Conservation (phyloP, 202 grass and related monocot genomes). For the Zizania palustris region DNA sequence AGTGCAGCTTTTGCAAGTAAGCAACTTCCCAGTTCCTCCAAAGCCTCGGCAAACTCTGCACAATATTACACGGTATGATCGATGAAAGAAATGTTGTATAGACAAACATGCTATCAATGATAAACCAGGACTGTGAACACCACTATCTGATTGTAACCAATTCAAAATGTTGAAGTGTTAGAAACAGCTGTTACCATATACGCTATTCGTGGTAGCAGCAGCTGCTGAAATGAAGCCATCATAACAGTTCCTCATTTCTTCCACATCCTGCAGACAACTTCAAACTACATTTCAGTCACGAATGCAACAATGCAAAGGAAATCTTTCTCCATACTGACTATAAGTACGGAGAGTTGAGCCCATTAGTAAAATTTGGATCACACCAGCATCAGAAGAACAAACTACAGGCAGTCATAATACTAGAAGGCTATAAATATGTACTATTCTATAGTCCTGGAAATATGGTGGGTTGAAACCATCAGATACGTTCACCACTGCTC, state of each 20-base stretch:
- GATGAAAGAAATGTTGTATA: constrained; percentile 25
- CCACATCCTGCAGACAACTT: constrained; percentile 72
- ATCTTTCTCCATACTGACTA: not conserved
- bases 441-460: not conserved
- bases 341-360: not conserved
- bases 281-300: constrained; percentile 19
- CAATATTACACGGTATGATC: constrained; percentile 20
- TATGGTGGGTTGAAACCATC: not conserved
- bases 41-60: constrained; percentile 86
- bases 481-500: not conserved
- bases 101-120: constrained; percentile 21
- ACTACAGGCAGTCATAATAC: not conserved
- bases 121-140: not conserved
- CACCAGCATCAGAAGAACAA: not conserved
- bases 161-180: constrained; percentile 32
- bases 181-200: constrained; percentile 72
- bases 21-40: constrained; percentile 88
- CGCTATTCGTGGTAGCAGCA: constrained; percentile 78
- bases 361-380: not conserved
- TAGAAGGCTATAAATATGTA: not conserved
- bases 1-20: constrained; percentile 80
- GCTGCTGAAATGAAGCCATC: constrained; percentile 86
- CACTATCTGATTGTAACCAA: constrained; percentile 15
- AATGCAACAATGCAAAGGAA: not conserved
- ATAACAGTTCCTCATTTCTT: constrained; percentile 79